Percentiles rank a stretch among this genome's conserved stretches.
Evolutionary conservation across 2,329 filamentous ascomycete genomes (phyloP).

Genomic region (Fusarium dlaminii): DNA sequence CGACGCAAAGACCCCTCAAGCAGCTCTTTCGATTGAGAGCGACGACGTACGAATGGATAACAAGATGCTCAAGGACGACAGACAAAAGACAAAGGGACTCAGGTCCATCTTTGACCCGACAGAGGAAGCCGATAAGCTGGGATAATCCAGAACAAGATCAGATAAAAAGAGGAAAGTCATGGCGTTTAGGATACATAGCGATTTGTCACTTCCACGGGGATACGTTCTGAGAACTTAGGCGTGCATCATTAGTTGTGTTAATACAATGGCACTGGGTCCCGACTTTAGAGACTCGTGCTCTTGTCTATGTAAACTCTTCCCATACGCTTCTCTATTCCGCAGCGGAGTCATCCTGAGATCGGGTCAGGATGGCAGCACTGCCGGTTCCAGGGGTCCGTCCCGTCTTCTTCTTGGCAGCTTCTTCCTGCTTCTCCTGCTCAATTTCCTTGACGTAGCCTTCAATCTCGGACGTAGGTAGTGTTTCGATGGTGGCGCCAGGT

Average conservation of each 20-base stretch:
- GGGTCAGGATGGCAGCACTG: constrained; percentile 78
- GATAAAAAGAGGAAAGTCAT: constrained; percentile 20
- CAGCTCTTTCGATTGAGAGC: constrained; percentile 86
- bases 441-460: constrained; percentile 98
- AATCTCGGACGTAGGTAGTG: constrained; percentile 94
- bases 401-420: constrained; percentile 96
- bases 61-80: constrained; percentile 93
- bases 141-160: constrained; percentile 57
- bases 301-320: constrained; percentile 39
- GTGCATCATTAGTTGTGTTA: constrained; percentile 49
- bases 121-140: constrained; percentile 78
- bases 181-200: constrained; percentile 46
- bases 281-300: constrained; percentile 39
- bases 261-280: constrained; percentile 49
- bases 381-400: constrained; percentile 76
- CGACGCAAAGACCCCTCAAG: constrained; percentile 85
- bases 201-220: constrained; percentile 33
- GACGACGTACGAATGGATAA: constrained; percentile 88
- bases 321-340: constrained; percentile 46
- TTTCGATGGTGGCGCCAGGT: constrained; percentile 88
- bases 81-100: constrained; percentile 65
- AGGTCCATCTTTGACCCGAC: constrained; percentile 81
- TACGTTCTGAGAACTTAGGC: constrained; percentile 25
- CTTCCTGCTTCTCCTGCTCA: constrained; percentile 99
- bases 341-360: constrained; percentile 57